Percentiles rank a stretch among this genome's conserved stretches.
Conservation (phyloP, 768 basidiomycete species). For the Lactifluus volemus region DNA sequence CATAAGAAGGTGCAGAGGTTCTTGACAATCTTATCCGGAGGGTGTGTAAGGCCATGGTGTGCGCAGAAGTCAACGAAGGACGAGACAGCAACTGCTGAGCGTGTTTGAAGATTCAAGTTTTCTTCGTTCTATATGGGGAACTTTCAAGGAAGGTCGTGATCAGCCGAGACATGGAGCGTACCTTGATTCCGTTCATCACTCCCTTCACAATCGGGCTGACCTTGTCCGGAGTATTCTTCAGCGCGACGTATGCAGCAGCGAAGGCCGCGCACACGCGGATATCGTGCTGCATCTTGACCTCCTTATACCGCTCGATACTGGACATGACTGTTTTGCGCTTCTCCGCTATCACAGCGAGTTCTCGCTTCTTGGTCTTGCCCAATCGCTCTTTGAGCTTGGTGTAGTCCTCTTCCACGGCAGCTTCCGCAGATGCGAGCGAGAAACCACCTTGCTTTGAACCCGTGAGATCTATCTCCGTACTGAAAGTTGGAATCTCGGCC, state of each 20-base stretch:
- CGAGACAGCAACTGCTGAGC: constrained; percentile 81
- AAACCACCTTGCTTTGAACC: constrained; percentile 59
- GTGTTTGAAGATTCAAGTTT: constrained; percentile 77
- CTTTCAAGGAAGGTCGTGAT: not conserved
- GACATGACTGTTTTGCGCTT: constrained; percentile 58
- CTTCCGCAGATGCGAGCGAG: constrained; percentile 68
- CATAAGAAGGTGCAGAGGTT: constrained; percentile 96
- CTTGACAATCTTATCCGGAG: constrained; percentile 93
- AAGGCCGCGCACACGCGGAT: constrained; percentile 82
- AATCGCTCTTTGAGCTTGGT: constrained; percentile 65
- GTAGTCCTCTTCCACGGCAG: constrained; percentile 63
- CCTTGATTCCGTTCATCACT: constrained; percentile 97
- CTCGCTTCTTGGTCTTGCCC: constrained; percentile 70
- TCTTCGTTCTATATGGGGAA: constrained; percentile 59
- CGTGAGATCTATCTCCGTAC: constrained; percentile 67
- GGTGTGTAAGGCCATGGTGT: constrained; percentile 62
- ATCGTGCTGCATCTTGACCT: constrained; percentile 80
- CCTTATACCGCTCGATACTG: constrained; percentile 71
- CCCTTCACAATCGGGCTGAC: constrained; percentile 95
- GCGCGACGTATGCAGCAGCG: constrained; percentile 84
- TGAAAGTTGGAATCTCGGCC: constrained; percentile 70
- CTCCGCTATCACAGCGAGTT: constrained; percentile 65
- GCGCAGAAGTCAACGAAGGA: constrained; percentile 83
- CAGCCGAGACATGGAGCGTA: constrained; percentile 22
- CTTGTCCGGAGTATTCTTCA: constrained; percentile 81